phyloP scores from a whole-genome alignment of 768 basidiomycete genomes.

The Leucogyrophana mollusca region DNA sequence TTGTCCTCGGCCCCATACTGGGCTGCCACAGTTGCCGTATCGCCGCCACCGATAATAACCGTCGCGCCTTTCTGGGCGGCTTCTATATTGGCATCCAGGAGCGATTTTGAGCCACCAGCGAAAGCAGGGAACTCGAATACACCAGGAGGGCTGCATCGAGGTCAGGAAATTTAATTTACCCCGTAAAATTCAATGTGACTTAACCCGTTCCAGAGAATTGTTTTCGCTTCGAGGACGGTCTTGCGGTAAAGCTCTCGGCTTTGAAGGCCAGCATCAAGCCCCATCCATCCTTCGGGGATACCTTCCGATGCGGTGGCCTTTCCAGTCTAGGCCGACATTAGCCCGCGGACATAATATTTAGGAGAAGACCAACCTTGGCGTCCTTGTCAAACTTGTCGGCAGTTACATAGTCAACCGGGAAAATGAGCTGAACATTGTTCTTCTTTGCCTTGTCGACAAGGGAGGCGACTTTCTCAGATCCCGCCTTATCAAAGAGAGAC shows the following conservation, averaged over 20 bases:
- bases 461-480: constrained; percentile 78
- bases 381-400: constrained; percentile 96
- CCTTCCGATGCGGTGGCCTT: constrained; percentile 79
- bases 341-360: neutral
- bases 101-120: constrained; percentile 76
- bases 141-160: constrained; percentile 74
- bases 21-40: constrained; percentile 96
- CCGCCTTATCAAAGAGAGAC: constrained; percentile 89
- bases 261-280: constrained; percentile 88
- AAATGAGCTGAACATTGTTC: constrained; percentile 91
- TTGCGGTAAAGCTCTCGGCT: constrained; percentile 76
- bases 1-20: constrained; percentile 81
- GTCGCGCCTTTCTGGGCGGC: constrained; percentile 84
- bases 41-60: constrained; percentile 95
- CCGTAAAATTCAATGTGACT: constrained; percentile 71
- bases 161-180: constrained; percentile 62
- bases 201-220: constrained; percentile 97
- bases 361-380: constrained; percentile 58
- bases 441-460: constrained; percentile 91
- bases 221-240: constrained; percentile 86
- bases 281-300: constrained; percentile 93
- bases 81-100: constrained; percentile 83
- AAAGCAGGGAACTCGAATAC: constrained; percentile 98
- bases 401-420: constrained; percentile 93
- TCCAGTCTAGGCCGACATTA: constrained; percentile 48